Percentiles rank a stretch among this genome's conserved stretches.
Conservation (phyloP, 768 basidiomycete genomes). For the Calocybe indica region DNA sequence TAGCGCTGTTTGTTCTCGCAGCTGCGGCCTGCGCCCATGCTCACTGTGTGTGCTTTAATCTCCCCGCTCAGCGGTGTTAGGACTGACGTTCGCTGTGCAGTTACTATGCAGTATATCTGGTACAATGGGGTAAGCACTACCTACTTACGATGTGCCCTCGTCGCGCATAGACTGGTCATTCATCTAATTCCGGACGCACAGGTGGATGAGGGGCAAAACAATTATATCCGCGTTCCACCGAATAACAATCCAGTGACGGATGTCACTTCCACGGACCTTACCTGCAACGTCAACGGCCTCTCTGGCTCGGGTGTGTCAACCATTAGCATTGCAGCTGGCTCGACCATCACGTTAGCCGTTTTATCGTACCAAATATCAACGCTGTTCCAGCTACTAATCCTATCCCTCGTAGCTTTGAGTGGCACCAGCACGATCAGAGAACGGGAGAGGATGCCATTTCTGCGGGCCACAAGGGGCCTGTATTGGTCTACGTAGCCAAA, state of each 20-base stretch:
- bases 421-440: slow-evolving; percentile 49
- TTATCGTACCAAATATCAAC: not conserved
- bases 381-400: not conserved
- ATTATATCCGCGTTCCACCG: slow-evolving; percentile 38
- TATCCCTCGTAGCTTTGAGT: slow-evolving; percentile 34
- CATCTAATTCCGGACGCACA: slow-evolving; percentile 6
- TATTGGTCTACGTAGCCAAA: slow-evolving; percentile 46
- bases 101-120: slow-evolving; percentile 51
- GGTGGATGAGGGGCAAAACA: slow-evolving; percentile 42
- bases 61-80: not conserved
- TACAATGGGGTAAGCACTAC: slow-evolving; percentile 31
- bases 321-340: slow-evolving; percentile 34
- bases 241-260: slow-evolving; percentile 53
- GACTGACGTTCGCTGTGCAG: slow-evolving; percentile 13
- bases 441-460: slow-evolving; percentile 49
- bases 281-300: slow-evolving; percentile 46
- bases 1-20: slow-evolving; percentile 21
- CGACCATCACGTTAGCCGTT: slow-evolving; percentile 31
- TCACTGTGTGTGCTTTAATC: slow-evolving; percentile 17
- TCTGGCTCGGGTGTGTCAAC: slow-evolving; percentile 34
- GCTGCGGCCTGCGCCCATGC: slow-evolving; percentile 25
- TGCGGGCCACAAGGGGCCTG: slow-evolving; percentile 44
- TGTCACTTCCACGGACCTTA: slow-evolving; percentile 45
- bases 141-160: not conserved
- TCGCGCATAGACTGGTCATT: not conserved